Evolutionary conservation across 257 asterid genomes (phyloP), one percentile per base, ranked within the genome.

Genomic region (Fraxinus cuspidata): DNA sequence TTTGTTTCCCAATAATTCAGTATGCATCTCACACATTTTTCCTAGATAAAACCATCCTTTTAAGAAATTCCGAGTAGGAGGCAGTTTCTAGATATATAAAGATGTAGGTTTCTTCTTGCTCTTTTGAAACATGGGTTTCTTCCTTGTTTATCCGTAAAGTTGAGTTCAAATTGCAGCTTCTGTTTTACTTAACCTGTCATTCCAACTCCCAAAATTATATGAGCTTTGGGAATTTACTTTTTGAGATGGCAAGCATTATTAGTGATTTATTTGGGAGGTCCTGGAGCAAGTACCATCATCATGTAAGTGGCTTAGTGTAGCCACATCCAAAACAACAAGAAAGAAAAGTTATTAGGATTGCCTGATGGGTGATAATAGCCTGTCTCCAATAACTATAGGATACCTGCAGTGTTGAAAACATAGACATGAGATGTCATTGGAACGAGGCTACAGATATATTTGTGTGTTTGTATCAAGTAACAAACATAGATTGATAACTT

Each of bases 401-500:
- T 11, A 16, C 31, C 63, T 77, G 47, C 10, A 40, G 32, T 21
- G 69, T 70, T 63, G 23, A 21, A 31, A 35, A 47, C 27, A 63
- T 1, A 4, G 47, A 23, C 37, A 42, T 49, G 13, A 25, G 77
- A 47, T 82, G 28, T 31, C 35, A 34, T 29, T 28, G 10, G 15
- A 28, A 13, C 1, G 53, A 70, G 19, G 49, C 53, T 37, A 34
- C 74, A 34, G 29, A 37, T 70, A 70, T 21, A 32, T 42, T 60
- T 69, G 27, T 72, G 76, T 75, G 58, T 58, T 10, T 73, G 16
- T 49, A 38, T 58, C 37, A 71, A 70, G 63, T 84, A 44, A 83
- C 78, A 32, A 65, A 42, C 58, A 23, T 81, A 79, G 76, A 75
- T 58, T 78, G 60, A 67, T 77, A 78, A 29, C 77, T 51, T 44